Conservation (phyloP, 2,329 filamentous ascomycete species). For the Rhynchosporium agropyri region DNA sequence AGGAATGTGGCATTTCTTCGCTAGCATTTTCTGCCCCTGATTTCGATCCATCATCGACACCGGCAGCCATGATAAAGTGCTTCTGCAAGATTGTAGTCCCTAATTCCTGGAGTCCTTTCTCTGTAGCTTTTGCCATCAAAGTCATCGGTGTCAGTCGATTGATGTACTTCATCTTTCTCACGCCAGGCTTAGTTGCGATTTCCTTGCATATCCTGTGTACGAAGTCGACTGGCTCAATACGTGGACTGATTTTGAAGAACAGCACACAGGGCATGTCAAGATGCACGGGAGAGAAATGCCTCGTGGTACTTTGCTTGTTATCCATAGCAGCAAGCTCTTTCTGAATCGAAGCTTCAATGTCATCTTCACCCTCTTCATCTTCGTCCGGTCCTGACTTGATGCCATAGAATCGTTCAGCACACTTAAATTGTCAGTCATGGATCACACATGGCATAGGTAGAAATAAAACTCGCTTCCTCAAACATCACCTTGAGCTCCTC, state of each 20-base stretch:
- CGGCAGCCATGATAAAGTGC: conserved; percentile 54
- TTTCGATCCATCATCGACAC: conserved; percentile 24
- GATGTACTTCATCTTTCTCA: conserved; percentile 57
- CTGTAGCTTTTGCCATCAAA: conserved; percentile 64
- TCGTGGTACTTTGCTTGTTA: conserved; percentile 42
- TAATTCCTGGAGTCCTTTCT: conserved; percentile 67
- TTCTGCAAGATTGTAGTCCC: conserved; percentile 63
- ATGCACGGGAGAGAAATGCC: conserved; percentile 55
- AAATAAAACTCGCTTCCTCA: conserved; percentile 57
- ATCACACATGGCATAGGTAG: neutral
- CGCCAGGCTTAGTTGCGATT: conserved; percentile 47
- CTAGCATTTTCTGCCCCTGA: conserved; percentile 17
- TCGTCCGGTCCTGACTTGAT: conserved; percentile 43
- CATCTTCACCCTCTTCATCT: conserved; percentile 50
- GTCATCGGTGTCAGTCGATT: conserved; percentile 62
- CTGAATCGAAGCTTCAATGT: conserved; percentile 73
- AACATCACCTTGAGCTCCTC: conserved; percentile 68
- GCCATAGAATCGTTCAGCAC: conserved; percentile 64
- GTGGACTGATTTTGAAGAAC: conserved; percentile 59
- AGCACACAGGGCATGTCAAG: conserved; percentile 64
- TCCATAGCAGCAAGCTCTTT: conserved; percentile 71
- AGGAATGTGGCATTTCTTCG: conserved; percentile 22
- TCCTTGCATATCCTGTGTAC: conserved; percentile 59
- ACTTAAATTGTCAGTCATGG: conserved; percentile 49
- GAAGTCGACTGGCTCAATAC: conserved; percentile 59